phyloP scores from a whole-genome alignment of 108 stramenopile genomes.

The Epipyxis sp. region DNA sequence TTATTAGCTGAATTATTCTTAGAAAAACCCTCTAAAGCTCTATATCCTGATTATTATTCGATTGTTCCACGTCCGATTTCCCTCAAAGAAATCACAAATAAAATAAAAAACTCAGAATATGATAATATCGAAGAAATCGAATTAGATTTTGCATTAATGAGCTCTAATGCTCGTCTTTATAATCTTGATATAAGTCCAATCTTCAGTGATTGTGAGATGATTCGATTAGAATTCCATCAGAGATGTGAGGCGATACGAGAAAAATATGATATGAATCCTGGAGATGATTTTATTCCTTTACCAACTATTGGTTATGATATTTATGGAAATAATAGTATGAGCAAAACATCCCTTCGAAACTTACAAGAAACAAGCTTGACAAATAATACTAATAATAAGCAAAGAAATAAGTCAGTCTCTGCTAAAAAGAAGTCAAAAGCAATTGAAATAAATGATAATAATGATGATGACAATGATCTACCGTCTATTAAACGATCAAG shows the following conservation, averaged over 20 bases:
- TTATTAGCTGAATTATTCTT: conserved; percentile 34
- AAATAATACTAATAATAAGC: too few species aligned
- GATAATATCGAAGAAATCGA: conserved; percentile 38
- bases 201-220: conserved; percentile 16
- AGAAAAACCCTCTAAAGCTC: conserved; percentile 33
- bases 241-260: neutral
- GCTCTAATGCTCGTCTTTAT: conserved; percentile 46
- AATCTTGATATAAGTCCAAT: conserved; percentile 44
- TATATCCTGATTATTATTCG: conserved; percentile 39
- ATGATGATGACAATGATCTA: too few species aligned
- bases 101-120: conserved; percentile 39
- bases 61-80: conserved; percentile 44
- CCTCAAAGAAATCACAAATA: conserved; percentile 33
- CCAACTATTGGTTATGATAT: too few species aligned
- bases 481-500: too few species aligned
- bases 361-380: too few species aligned
- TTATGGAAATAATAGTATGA: too few species aligned
- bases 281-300: too few species aligned
- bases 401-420: too few species aligned
- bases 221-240: conserved; percentile 1
- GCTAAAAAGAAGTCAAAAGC: too few species aligned
- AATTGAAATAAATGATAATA: too few species aligned
- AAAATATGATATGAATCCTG: too few species aligned
- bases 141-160: conserved; percentile 38
- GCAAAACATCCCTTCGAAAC: too few species aligned